Base-by-base conservation (phyloP, 495 filamentous ascomycete species). In the Bacidia rubella region DNA sequence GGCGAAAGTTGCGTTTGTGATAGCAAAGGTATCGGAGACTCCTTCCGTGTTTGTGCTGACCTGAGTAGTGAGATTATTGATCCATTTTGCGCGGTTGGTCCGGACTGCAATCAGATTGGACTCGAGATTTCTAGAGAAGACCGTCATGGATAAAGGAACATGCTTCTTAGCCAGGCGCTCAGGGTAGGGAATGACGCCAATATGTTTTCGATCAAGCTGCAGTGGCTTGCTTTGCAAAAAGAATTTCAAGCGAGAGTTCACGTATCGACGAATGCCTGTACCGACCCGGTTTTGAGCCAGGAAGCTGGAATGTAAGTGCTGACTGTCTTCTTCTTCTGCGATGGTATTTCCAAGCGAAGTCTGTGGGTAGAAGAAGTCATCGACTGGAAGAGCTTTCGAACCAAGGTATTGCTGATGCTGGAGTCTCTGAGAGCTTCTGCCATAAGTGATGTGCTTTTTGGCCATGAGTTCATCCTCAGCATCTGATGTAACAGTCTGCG, bases 311-410 rank as follows among this genome's bases (percentile, higher is more conserved):
- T 55, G 38, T 12, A 54, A 43, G 29, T 3, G 12, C 4, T 56
- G 39, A 10, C 21, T 22, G 17, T 21, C 10, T n/a, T 20, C 22
- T 10, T 44, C 55, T n/a, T 17, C n/a, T 1, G 54, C 7, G 11
- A 63, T 7, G n/a, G 53, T 47, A 21, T 62, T 24, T 17, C 62
- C 66, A n/a, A 71, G 29, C 3, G 22, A 21, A 17, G 62, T 58
- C 5, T 51, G 38, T 15, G 55, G 54, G 55, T 66, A 74, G 49
- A 74, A 72, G 3, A 73, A 21, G n/a, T 61, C 56, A 49, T 74
- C 71, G 1, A 72, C 61, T 17, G 57, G 46, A 9, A 70, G 23
- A 17, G 59, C 58, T 20, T 51, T 51, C 19, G 50, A 42, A 5
- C 66, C 66, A 1, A 70, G 47, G 51, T 68, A 71, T 2, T 54